phyloP scores from a whole-genome alignment of 305 asterid genomes.

The Fraxinus xanthoxyloides region DNA sequence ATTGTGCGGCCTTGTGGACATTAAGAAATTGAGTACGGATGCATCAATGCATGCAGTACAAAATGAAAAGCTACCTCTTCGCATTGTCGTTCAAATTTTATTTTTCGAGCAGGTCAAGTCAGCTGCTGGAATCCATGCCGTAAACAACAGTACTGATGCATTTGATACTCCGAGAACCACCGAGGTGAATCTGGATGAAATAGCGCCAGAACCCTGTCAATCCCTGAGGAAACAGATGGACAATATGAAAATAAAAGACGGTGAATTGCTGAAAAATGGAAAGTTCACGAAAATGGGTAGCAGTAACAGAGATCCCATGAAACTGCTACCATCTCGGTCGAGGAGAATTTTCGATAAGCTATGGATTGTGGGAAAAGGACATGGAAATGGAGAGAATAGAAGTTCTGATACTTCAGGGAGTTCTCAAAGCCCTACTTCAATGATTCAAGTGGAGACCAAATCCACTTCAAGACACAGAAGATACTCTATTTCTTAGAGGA shows the following conservation, averaged over 20 bases:
- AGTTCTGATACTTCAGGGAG: constrained; percentile 85
- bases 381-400: constrained; percentile 56
- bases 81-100: constrained; percentile 75
- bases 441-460: constrained; percentile 55
- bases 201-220: constrained; percentile 33
- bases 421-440: constrained; percentile 75
- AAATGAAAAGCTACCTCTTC: constrained; percentile 78
- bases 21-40: constrained; percentile 59
- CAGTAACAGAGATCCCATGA: constrained; percentile 51
- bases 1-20: constrained; percentile 71
- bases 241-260: constrained; percentile 56
- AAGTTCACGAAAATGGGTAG: constrained; percentile 48
- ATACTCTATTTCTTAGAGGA: constrained; percentile 66
- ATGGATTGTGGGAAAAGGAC: constrained; percentile 63
- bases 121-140: constrained; percentile 39
- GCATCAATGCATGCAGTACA: constrained; percentile 93
- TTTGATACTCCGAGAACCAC: constrained; percentile 33
- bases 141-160: constrained; percentile 30
- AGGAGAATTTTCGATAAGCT: constrained; percentile 76
- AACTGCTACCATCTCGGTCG: constrained; percentile 78
- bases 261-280: constrained; percentile 31
- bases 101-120: constrained; percentile 73
- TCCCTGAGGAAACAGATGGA: constrained; percentile 50
- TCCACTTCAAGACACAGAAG: constrained; percentile 60
- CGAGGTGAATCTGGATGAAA: constrained; percentile 41